phyloP scores from a whole-genome alignment of 2,329 filamentous ascomycete species.

The Ascocoryne sarcoides region DNA sequence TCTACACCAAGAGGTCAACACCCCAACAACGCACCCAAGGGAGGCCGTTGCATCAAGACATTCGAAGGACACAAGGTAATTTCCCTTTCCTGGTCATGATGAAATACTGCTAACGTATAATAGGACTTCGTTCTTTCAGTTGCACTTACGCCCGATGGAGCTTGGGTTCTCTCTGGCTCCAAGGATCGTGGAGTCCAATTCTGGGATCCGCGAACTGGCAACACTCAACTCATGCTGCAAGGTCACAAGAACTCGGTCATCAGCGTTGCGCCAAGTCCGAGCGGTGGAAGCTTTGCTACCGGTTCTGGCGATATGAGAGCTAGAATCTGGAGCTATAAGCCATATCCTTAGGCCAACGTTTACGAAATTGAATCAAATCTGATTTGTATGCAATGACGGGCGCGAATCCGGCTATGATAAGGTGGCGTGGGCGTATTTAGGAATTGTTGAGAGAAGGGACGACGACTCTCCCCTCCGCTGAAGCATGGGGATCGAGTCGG shows the following conservation, averaged over 20 bases:
- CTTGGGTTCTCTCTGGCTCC: constrained; percentile 94
- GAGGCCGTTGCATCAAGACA: constrained; percentile 88
- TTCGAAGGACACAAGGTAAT: constrained; percentile 91
- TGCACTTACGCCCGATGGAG: constrained; percentile 84
- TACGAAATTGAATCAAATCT: background rate
- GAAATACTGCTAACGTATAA: constrained; percentile 13
- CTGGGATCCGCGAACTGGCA: constrained; percentile 91
- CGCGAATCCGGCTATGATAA: too few species aligned
- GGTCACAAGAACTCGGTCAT: constrained; percentile 99
- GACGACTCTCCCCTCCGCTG: too few species aligned
- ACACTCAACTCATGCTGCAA: constrained; percentile 95
- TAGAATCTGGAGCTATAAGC: constrained; percentile 84
- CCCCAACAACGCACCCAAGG: constrained; percentile 61
- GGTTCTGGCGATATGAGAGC: constrained; percentile 97
- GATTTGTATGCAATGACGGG: background rate
- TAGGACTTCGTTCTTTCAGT: constrained; percentile 96
- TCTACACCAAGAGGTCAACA: constrained; percentile 60
- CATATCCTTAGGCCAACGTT: constrained; percentile 4
- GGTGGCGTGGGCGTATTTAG: too few species aligned
- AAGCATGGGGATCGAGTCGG: too few species aligned
- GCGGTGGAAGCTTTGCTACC: constrained; percentile 80
- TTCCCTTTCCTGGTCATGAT: constrained; percentile 7
- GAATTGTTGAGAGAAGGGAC: too few species aligned
- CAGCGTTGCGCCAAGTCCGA: constrained; percentile 86
- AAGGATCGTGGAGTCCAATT: constrained; percentile 98